Evolutionary conservation across 805 yeast genomes (phyloP), one percentile per base, ranked within the genome.

Genomic region (Ogataea methanolica): DNA sequence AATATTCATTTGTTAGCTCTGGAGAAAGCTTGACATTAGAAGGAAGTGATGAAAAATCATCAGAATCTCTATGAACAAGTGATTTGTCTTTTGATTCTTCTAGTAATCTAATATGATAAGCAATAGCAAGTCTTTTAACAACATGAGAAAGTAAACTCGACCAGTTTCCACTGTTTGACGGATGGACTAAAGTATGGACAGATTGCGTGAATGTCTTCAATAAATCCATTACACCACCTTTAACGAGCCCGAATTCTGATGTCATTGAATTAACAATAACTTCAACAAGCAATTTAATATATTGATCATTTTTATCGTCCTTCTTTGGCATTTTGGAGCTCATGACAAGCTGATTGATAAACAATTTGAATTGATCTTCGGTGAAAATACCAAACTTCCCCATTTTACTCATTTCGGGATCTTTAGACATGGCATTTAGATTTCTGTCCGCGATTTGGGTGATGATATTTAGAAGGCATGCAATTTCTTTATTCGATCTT

Each of bases 151-250:
- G 77, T 5, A 83, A 70, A 26, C 75, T 66, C 0, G 96, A 78
- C 97, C 98, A 91, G n/a, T 76, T 75, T 0, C 97, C 98, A n/a
- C 74, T 65, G 62, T 91, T 91, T 0, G 98, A 90, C 6, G 99
- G 99, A 63, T 94, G 97, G 3, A 82, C 83, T 65, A 84, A 88
- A 17, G 96, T 87, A 51, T 79, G 84, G 6, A 90, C 70, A 0
- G 96, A 80, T 45, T 81, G 80, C n/a, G 85, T 56, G 26, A 87
- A 68, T 0, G 80, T 73, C 21, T 71, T 69, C 5, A 91, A 58
- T 42, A 75, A 70, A 16, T 72, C 78, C 54, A 84, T 61, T 21
- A 82, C 72, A 6, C 82, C 81, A 17, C 62, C 71, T 2, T 61
- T 48, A 2, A 65, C 74, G 12, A 68, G 55, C 0, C 73, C 69